Evolutionary conservation across 345 rosid genomes (phyloP).

Genomic region (Citrus sinensis): DVS_A1.0 CM039165.1:32171001-32171500

Average conservation of each 20-base stretch:
- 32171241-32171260: background rate
- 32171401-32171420: background rate
- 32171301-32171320: conserved; percentile 90
- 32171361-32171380: conserved; percentile 98
- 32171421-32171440: background rate
- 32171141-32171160: background rate
- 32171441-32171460: background rate
- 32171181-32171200: background rate
- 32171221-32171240: background rate
- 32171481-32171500: background rate
- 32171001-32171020: background rate
- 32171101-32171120: background rate
- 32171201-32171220: background rate
- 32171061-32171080: background rate
- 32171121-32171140: background rate
- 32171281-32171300: conserved; percentile 50
- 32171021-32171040: background rate
- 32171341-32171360: conserved; percentile 97
- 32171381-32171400: conserved; percentile 40
- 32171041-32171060: background rate
- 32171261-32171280: conserved; percentile 1
- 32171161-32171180: background rate
- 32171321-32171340: conserved; percentile 87
- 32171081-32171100: background rate
- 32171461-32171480: background rate